Percentiles rank a stretch among this genome's conserved stretches.
These are phyloP conservation scores for Hibiscus tridactylites DNA, from an alignment of 345 rosid species.

Conservation along the genomic window DNA sequence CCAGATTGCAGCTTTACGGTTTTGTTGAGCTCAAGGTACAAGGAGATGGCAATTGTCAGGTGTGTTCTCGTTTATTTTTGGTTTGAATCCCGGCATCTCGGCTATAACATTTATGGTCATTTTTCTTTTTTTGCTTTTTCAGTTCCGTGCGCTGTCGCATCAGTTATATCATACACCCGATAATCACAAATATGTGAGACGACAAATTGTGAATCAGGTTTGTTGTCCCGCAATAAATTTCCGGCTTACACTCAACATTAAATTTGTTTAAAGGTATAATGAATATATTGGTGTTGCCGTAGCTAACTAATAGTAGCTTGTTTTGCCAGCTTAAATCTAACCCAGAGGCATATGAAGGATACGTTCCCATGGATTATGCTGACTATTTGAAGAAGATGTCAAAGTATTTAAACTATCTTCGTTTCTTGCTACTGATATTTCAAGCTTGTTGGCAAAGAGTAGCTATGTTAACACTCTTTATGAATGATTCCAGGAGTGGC, in stretches of 20 bases:
- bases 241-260: neutral
- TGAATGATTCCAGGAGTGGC: slow-evolving; percentile 44
- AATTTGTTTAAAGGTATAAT: neutral
- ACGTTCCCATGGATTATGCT: slow-evolving; percentile 74
- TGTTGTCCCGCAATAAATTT: slow-evolving; percentile 13
- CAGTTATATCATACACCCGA: slow-evolving; percentile 57
- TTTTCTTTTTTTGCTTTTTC: slow-evolving; percentile 13
- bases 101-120: slow-evolving; percentile 4
- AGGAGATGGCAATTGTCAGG: slow-evolving; percentile 89
- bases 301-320: slow-evolving; percentile 8
- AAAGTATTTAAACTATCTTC: slow-evolving; percentile 27
- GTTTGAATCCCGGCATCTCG: slow-evolving; percentile 21
- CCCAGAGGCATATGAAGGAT: slow-evolving; percentile 60
- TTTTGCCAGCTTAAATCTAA: slow-evolving; percentile 51
- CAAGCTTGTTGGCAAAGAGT: slow-evolving; percentile 1
- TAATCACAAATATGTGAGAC: slow-evolving; percentile 50
- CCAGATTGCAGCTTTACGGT: slow-evolving; percentile 46
- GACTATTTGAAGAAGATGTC: slow-evolving; percentile 71
- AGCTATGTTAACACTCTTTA: slow-evolving; percentile 11
- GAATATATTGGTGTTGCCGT: slow-evolving; percentile 3
- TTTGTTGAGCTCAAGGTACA: slow-evolving; percentile 57
- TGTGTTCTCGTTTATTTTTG: slow-evolving; percentile 21
- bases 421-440: neutral
- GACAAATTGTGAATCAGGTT: slow-evolving; percentile 59
- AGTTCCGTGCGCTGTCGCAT: slow-evolving; percentile 79